Percentiles rank a stretch among this genome's conserved stretches.
phyloP scores from a whole-genome alignment of 257 asterid genomes.

The Solanum chilense region DNA sequence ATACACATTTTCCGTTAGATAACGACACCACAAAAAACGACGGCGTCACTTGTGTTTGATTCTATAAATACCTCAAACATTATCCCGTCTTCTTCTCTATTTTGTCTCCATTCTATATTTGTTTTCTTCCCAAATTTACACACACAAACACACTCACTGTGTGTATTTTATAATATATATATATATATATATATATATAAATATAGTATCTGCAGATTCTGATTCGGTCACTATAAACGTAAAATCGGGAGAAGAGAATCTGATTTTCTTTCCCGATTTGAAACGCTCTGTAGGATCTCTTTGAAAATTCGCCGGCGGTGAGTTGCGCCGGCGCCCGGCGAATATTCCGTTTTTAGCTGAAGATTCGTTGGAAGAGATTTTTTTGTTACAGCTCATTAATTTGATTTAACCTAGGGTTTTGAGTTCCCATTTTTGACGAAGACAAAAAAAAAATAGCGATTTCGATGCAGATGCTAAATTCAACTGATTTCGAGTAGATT shows the following conservation, averaged over 20 bases:
- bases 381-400: not conserved
- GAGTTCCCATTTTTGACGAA: not conserved
- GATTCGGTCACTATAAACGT: slow-evolving; percentile 3
- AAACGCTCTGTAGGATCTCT: not conserved
- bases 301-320: not conserved
- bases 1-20: slow-evolving; percentile 33
- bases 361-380: not conserved
- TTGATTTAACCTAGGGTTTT: not conserved
- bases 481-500: not conserved
- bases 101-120: slow-evolving; percentile 30
- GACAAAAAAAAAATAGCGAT: not conserved
- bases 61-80: slow-evolving; percentile 40
- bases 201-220: not conserved
- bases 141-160: not conserved
- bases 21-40: slow-evolving; percentile 4
- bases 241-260: slow-evolving; percentile 20
- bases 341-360: not conserved
- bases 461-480: not conserved
- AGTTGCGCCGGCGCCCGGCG: not conserved
- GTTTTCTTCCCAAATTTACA: slow-evolving; percentile 9
- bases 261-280: not conserved
- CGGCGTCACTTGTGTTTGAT: slow-evolving; percentile 36
- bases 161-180: not conserved
- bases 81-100: slow-evolving; percentile 27
- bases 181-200: not conserved